Base-by-base conservation (phyloP, 1,284 basidiomycete species). In the Heterobasidion occidentale region DNA sequence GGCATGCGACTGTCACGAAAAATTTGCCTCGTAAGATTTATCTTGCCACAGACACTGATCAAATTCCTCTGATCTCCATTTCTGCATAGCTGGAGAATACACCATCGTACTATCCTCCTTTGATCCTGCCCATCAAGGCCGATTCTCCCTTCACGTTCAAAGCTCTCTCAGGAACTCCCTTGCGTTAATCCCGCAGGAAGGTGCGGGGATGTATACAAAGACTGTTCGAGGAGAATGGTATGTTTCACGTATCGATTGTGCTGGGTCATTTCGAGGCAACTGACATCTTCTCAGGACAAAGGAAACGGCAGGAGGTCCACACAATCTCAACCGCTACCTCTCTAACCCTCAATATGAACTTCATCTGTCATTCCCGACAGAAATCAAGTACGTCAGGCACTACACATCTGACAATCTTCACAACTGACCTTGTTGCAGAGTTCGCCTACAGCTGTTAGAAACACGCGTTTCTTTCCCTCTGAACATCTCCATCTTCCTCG, bases 141-240 rank as follows among this genome's bases (percentile, higher is more conserved):
- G 76, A 14, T 96, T 85, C 68, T 74, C 74, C 0, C 68, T 97
- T 20, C 72, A 72, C 19, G 70, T 91, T 3, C 83, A 90, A 54
- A 83, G 85, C 50, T 78, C 83, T 0, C 65, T 72, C 19, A 78
- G 80, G n/a, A 77, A 88, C 54, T 81, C 86, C 46, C 71, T 94
- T 56, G 84, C 82, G 60, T 74, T 86, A 1, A 95, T 98, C 61
- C 87, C 89, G 0, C 83, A 86, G 56, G 94, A 98, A 70, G 94
- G 93, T 0, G 92, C 93, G 0, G 94, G 94, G 1, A 92, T 97
- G 93, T 96, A 88, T 66, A 74, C 73, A 36, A 86, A 90, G 59
- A 68, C 76, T 0, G 62, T 90, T 3, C 77, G 73, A 19, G 90
- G 88, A 1, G 69, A 74, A 52, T 96, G 93, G 93, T 90, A 63